Base-by-base conservation (phyloP, 192 early-diverging fungal species). In the Pilaira anomala region DNA sequence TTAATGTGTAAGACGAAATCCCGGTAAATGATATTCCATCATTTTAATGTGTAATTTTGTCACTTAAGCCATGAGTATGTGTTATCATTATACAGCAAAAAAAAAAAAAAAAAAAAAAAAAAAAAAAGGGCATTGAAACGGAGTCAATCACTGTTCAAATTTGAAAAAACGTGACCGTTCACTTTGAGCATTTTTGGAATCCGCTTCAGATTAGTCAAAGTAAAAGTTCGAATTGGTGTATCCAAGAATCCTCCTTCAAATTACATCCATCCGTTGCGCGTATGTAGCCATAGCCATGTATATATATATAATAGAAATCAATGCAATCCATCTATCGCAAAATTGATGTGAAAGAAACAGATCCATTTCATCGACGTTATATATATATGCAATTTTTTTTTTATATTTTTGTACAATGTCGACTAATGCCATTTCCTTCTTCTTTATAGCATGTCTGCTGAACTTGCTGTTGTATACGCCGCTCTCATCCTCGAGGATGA, bases 401-500 rank as follows among this genome's bases (percentile, higher is more conserved):
- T 40, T 40, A n/a, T n/a, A 36, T 22, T 3, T 29, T 30, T 26
- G 5, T 4, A 65, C 8, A 8, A 24, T 54, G 22, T 63, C 11
- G 50, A 51, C 60, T 62, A 49, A 53, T 40, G 63, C 55, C 60
- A 16, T 55, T 46, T 63, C 28, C 28, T 22, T 40, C 39, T 58
- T 62, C 4, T 40, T 22, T 65, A 55, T 57, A 73, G 61, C 60
- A 74, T 74, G 72, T 74, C 72, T 68, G 72, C 72, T 55, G 72
- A 74, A 74, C 66, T 65, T 45, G 66, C 72, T 58, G 63, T 74
- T 50, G 72, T 74, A 36, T 97, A 97, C 88, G 93, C 97, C 67
- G 87, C 97, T 48, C 91, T 99, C 71, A 97, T 97, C 87, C 95
- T 99, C 76, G 83, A 92, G 81, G 97, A 99, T 79, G 97, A 97